These are phyloP conservation scores for Pueraria montana DNA, from an alignment of 306 rosid species.

Conservation along the genomic window DNA sequence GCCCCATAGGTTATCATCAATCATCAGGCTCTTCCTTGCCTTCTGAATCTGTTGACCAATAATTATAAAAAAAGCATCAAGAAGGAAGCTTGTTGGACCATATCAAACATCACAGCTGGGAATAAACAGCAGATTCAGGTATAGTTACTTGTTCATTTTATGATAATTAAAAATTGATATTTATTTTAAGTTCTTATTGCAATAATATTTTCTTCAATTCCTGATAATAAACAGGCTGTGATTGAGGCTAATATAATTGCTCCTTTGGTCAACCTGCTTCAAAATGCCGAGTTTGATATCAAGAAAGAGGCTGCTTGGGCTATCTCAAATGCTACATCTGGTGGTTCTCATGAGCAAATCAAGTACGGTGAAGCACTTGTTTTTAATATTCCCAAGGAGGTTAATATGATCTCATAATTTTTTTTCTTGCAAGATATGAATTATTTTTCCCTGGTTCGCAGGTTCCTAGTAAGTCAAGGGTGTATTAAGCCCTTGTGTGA, in stretches of 20 bases:
- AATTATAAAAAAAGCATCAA: constrained; percentile 95
- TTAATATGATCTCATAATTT: constrained; percentile 9
- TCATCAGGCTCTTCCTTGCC: constrained; percentile 85
- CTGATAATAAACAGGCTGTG: constrained; percentile 64
- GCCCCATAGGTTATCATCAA: constrained; percentile 73
- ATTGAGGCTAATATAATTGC: constrained; percentile 74
- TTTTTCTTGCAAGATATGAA: constrained; percentile 20
- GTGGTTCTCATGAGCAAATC: constrained; percentile 92
- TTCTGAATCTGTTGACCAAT: constrained; percentile 72
- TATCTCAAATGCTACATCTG: constrained; percentile 95
- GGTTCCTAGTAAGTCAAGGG: constrained; percentile 59
- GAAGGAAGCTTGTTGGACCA: constrained; percentile 98
- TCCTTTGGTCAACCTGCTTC: constrained; percentile 83
- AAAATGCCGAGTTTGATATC: constrained; percentile 93
- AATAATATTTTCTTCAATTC: neutral
- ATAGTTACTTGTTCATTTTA: neutral
- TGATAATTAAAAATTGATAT: constrained; percentile 6
- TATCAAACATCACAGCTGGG: constrained; percentile 96
- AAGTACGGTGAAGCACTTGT: constrained; percentile 57
- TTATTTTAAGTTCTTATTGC: neutral
- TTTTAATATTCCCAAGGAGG: neutral
- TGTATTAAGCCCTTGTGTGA: constrained; percentile 65
- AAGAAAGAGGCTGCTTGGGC: constrained; percentile 99
- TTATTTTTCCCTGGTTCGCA: constrained; percentile 37
- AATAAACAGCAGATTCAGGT: constrained; percentile 98